These are phyloP conservation scores for Williopsis jadinii DNA, from an alignment of 1,139 yeast species.

Conservation along the genomic window DNA sequence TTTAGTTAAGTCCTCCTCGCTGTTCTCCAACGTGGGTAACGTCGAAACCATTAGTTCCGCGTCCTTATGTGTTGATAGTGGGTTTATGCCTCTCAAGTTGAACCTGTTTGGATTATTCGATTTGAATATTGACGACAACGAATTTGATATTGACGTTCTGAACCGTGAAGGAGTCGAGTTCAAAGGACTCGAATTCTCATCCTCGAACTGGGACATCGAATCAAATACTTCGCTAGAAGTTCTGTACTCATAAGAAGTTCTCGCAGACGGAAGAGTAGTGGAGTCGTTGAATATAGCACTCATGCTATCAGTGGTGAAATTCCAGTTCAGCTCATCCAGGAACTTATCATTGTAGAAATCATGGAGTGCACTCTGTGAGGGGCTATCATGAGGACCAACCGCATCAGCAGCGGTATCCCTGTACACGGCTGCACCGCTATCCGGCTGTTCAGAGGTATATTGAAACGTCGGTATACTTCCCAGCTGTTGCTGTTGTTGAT, in stretches of 20 bases:
- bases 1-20: slow-evolving; percentile 10
- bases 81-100: slow-evolving; percentile 20
- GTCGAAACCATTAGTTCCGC: slow-evolving; percentile 7
- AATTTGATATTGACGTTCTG: slow-evolving; percentile 18
- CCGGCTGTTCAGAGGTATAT: not conserved
- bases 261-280: slow-evolving; percentile 19
- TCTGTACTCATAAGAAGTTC: slow-evolving; percentile 19
- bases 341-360: slow-evolving; percentile 10
- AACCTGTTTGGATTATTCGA: slow-evolving; percentile 14
- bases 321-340: slow-evolving; percentile 12
- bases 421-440: not conserved
- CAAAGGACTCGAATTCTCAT: slow-evolving; percentile 5
- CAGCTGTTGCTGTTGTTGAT: slow-evolving; percentile 1
- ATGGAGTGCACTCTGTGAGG: slow-evolving; percentile 10
- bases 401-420: not conserved
- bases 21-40: slow-evolving; percentile 14
- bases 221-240: slow-evolving; percentile 19
- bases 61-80: slow-evolving; percentile 21
- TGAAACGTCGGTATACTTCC: too few relatives aligned
- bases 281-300: slow-evolving; percentile 15
- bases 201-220: slow-evolving; percentile 7
- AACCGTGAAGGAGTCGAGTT: slow-evolving; percentile 12
- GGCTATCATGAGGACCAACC: not conserved
- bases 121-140: slow-evolving; percentile 18
- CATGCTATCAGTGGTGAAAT: slow-evolving; percentile 7